These are phyloP conservation scores for Colletotrichum sp. DNA, from an alignment of 2,329 filamentous ascomycete species.

Conservation along the genomic window DNA sequence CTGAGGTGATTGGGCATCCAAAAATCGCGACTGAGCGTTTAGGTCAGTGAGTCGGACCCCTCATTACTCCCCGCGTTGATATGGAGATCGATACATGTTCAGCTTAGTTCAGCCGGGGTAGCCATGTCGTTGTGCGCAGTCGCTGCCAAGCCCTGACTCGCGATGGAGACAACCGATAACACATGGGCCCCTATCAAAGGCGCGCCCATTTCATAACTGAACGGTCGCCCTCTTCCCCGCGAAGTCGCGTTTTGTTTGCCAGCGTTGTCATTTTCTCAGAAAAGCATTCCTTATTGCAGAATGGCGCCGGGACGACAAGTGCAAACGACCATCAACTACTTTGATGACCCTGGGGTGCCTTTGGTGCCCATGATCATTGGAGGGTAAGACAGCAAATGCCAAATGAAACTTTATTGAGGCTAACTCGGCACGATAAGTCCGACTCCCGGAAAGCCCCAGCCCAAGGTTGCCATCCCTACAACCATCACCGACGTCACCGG, in stretches of 20 bases:
- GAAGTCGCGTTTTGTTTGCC: background rate
- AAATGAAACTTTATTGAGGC: background rate
- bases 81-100: background rate
- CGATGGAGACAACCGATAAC: background rate
- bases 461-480: constrained; percentile 60
- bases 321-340: constrained; percentile 14
- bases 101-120: background rate
- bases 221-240: background rate
- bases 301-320: constrained; percentile 10
- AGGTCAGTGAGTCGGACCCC: background rate
- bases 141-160: constrained; percentile 4
- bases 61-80: background rate
- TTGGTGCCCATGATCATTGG: constrained; percentile 18
- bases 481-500: constrained; percentile 62
- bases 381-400: background rate
- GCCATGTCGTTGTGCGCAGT: background rate
- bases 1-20: background rate
- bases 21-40: background rate
- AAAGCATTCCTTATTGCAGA: background rate
- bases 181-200: background rate
- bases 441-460: constrained; percentile 32
- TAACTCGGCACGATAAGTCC: background rate
- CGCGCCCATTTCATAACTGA: background rate
- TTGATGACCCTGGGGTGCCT: constrained; percentile 17
- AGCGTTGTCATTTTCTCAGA: background rate